Conservation (phyloP, 2,329 filamentous ascomycete species). For the Monilinia fructigena region DNA sequence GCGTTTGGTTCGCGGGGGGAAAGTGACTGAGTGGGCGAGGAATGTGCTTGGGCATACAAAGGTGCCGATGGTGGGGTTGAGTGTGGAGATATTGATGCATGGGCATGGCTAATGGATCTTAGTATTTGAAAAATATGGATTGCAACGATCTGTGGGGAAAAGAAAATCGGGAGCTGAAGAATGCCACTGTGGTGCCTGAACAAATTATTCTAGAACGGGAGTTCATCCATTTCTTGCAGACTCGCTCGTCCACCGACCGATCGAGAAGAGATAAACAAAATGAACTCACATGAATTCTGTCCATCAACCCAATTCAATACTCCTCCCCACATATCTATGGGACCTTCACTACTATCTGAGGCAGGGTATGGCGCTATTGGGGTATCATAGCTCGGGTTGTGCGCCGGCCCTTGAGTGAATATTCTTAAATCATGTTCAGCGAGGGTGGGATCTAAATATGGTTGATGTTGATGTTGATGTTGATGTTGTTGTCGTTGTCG, state of each 20-base stretch:
- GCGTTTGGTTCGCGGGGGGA: conserved; percentile 25
- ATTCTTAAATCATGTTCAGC: conserved; percentile 8
- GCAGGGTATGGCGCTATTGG: conserved; percentile 19
- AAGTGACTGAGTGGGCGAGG: conserved; percentile 15
- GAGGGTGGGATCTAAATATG: conserved; percentile 19
- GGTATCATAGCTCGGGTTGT: conserved; percentile 6
- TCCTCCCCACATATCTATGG: conserved; percentile 17
- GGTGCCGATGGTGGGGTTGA: conserved; percentile 9
- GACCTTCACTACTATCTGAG: conserved; percentile 20
- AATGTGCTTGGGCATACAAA: conserved; percentile 2
- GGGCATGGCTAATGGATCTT: conserved; percentile 10
- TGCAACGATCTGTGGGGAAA: background rate
- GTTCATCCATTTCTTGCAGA: background rate
- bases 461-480: background rate
- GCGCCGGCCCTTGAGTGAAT: conserved; percentile 8
- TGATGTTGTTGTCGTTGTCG: background rate
- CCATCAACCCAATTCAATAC: conserved; percentile 19
- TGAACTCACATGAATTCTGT: conserved; percentile 2
- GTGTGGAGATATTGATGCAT: conserved; percentile 17
- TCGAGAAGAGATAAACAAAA: background rate
- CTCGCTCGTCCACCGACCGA: background rate
- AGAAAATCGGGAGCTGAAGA: background rate
- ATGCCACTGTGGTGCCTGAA: background rate
- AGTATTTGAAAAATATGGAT: background rate
- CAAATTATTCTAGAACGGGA: background rate